Evolutionary conservation across 129 eudicot species (phyloP), one percentile per base, ranked within the genome.

Genomic region (Solidago caesia): DNA sequence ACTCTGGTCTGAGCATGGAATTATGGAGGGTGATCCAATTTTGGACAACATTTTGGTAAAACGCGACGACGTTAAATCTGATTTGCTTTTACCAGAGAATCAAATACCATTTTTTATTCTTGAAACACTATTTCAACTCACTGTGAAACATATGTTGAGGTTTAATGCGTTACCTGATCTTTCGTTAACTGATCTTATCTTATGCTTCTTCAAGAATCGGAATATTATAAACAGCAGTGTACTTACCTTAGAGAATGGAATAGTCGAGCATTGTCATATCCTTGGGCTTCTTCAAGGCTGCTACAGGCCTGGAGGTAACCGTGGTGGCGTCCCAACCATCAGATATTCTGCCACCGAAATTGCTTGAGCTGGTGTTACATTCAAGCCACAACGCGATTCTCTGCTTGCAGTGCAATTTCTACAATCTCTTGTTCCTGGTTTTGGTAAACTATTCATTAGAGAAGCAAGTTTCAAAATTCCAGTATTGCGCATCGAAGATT

Each of bases 261-360:
- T 5, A 8, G 41, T 11, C 29, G 55, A 65, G 43, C 79, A 75
- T 53, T 75, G 72, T 51, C 79, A 75, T 12, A 75, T 64, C 72
- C 79, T 75, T 64, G 79, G 79, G 33, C 55, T 75, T 52, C 64
- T 75, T 2, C 79, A 75, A 52, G 64, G 66, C 66, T 52, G 65
- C 45, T 66, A 75, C 46, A 53, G 65, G 8, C 73, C 79, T 4
- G 43, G 29, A 33, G 39, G 0, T 33, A 33, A n/a, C n/a, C n/a
- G 29, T 4, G 72, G 72, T 2, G 7, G 6, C 4, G 3, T 47
- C 1, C 52, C 12, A 5, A 2, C 39, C 3, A 44, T 25, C n/a
- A 57, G 48, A 7, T 57, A 21, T 45, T 58, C 68, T 4, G 68
- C 68, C 27, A 72, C 68, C 2, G 67, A 44, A 44, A 58, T 58